phyloP scores from a whole-genome alignment of 148 eudicot species.

The Nepenthes gracilis region DNA sequence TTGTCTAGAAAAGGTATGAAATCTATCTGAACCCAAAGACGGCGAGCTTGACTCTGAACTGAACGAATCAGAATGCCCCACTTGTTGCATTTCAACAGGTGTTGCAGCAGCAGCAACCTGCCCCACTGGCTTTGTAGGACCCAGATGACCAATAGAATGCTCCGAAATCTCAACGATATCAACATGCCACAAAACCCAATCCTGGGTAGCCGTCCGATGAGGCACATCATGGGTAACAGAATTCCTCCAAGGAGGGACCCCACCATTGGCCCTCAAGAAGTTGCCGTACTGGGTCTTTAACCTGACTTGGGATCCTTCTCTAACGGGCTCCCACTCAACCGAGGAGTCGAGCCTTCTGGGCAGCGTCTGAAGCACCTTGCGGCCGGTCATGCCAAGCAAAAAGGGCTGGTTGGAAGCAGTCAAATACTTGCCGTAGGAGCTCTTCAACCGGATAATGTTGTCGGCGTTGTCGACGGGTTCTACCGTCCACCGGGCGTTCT shows the following conservation, averaged over 20 bases:
- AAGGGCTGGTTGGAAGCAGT: constrained; percentile 45
- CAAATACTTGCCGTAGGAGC: constrained; percentile 45
- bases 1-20: constrained; percentile 23
- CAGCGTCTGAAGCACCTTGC: constrained; percentile 32
- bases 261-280: constrained; percentile 60
- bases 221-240: constrained; percentile 73
- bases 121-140: neutral
- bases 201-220: constrained; percentile 48
- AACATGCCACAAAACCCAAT: constrained; percentile 65
- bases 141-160: constrained; percentile 4
- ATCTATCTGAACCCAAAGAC: constrained; percentile 13
- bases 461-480: constrained; percentile 18
- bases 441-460: constrained; percentile 20
- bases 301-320: constrained; percentile 31
- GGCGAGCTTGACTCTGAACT: constrained; percentile 24
- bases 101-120: neutral
- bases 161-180: constrained; percentile 39
- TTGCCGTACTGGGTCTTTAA: constrained; percentile 40
- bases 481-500: constrained; percentile 35
- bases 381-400: constrained; percentile 47
- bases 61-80: constrained; percentile 17
- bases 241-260: constrained; percentile 67
- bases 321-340: constrained; percentile 50
- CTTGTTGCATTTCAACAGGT: constrained; percentile 2
- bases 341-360: constrained; percentile 28